phyloP scores from a whole-genome alignment of 495 filamentous ascomycete genomes.

The Hyaloscypha bicolor region DNA sequence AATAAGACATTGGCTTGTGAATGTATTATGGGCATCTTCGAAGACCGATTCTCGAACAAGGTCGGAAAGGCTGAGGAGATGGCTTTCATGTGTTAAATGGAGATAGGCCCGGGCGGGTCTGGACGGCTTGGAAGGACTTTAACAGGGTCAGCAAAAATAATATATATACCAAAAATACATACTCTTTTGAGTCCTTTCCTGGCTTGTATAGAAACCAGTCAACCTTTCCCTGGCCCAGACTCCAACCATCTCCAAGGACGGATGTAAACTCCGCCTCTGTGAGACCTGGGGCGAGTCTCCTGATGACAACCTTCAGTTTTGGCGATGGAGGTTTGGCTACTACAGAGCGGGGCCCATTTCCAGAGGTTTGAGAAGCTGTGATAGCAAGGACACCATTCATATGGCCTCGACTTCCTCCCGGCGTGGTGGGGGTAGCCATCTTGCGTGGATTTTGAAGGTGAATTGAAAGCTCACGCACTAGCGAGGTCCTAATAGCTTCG shows the following conservation, averaged over 20 bases:
- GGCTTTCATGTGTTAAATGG: conserved; percentile 63
- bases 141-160: conserved; percentile 24
- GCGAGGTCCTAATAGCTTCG: no score
- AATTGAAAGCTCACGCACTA: no score
- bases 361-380: conserved; percentile 49
- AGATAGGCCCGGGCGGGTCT: conserved; percentile 77
- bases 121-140: conserved; percentile 76
- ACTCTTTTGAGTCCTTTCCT: conserved; percentile 92
- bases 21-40: conserved; percentile 72
- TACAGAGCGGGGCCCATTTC: conserved; percentile 54
- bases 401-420: conserved; percentile 38
- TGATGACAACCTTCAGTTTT: conserved; percentile 81
- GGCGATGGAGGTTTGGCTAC: conserved; percentile 59
- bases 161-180: conserved; percentile 33
- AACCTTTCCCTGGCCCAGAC: conserved; percentile 71
- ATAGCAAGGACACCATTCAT: conserved; percentile 65
- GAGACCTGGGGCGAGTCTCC: conserved; percentile 83
- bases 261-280: conserved; percentile 77
- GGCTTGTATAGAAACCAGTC: conserved; percentile 79
- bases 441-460: no score
- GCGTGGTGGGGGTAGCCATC: conserved; percentile 15
- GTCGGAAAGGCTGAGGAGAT: conserved; percentile 64
- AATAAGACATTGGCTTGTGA: conserved; percentile 65
- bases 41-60: conserved; percentile 65
- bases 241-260: conserved; percentile 83